Conservation (phyloP, 495 filamentous ascomycete genomes). For the Alectoria sarmentosa region DNA sequence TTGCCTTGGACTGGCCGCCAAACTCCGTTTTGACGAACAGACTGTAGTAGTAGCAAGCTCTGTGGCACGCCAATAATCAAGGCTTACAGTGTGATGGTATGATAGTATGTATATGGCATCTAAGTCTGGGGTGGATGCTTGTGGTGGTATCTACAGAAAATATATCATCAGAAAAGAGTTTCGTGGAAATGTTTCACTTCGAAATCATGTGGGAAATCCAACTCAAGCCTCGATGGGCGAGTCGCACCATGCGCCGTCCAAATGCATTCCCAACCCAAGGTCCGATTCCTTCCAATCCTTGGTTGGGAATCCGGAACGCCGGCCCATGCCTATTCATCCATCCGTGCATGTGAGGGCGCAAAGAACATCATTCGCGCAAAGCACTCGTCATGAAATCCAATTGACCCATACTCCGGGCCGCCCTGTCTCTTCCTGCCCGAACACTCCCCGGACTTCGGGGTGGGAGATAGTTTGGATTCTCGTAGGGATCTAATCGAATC, state of each 20-base stretch:
- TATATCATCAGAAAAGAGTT: neutral
- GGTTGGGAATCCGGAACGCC: neutral
- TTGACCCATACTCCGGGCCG: slow-evolving; percentile 20
- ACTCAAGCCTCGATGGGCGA: slow-evolving; percentile 16
- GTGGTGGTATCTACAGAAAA: neutral
- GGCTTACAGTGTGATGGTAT: neutral
- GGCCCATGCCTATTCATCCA: neutral
- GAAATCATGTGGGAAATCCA: neutral
- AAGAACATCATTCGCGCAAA: slow-evolving; percentile 19
- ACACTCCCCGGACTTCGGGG: slow-evolving; percentile 24
- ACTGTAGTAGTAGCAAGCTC: neutral
- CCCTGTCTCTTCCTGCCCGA: slow-evolving; percentile 20
- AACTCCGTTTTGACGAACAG: neutral
- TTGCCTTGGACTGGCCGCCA: neutral
- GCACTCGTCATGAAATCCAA: slow-evolving; percentile 30
- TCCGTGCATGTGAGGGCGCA: neutral
- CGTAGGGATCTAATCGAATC: slow-evolving; percentile 26
- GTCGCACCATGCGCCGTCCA: neutral
- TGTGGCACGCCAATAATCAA: too few relatives aligned
- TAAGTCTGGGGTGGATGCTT: neutral
- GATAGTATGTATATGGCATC: neutral
- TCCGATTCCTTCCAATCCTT: slow-evolving; percentile 8
- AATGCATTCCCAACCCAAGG: neutral
- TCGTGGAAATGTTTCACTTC: neutral
- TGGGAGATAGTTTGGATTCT: slow-evolving; percentile 6